phyloP scores from a whole-genome alignment of 257 asterid genomes.

The Verbena officinalis region DNA sequence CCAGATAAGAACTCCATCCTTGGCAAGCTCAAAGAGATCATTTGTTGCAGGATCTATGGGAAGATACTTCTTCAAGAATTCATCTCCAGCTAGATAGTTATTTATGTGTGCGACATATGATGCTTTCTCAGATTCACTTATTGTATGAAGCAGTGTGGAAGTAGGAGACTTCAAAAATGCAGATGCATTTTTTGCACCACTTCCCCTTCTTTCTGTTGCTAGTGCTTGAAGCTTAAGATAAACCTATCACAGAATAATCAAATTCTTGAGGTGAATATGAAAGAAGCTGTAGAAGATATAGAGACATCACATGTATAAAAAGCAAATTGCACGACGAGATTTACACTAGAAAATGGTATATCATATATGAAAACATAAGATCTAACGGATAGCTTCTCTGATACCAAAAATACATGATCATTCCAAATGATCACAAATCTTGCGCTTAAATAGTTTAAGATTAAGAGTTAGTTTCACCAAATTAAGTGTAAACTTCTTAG shows the following conservation, averaged over 20 bases:
- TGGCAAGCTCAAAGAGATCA: slow-evolving; percentile 93
- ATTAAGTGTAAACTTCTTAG: slow-evolving; percentile 19
- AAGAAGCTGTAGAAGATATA: background rate
- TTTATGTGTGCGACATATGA: slow-evolving; percentile 95
- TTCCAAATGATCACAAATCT: slow-evolving; percentile 2
- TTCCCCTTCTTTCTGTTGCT: slow-evolving; percentile 76
- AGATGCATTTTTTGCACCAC: slow-evolving; percentile 77
- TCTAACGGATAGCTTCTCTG: background rate
- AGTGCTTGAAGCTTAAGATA: slow-evolving; percentile 85
- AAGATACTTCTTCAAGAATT: slow-evolving; percentile 73
- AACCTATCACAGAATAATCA: slow-evolving; percentile 52
- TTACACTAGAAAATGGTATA: background rate
- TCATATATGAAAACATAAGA: background rate
- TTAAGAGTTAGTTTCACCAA: background rate
- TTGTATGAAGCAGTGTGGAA: slow-evolving; percentile 92
- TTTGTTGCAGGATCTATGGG: slow-evolving; percentile 84
- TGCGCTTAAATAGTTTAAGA: background rate
- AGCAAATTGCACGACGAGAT: background rate
- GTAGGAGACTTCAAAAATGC: slow-evolving; percentile 97
- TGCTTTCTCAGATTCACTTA: slow-evolving; percentile 93
- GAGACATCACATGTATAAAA: slow-evolving; percentile 2
- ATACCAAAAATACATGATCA: background rate
- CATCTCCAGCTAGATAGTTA: slow-evolving; percentile 84
- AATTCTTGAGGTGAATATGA: slow-evolving; percentile 12
- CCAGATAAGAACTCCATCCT: slow-evolving; percentile 99